These are phyloP conservation scores for Arthrobotrys sphaeroides DNA, from an alignment of 2,329 filamentous ascomycete genomes.

Conservation along the genomic window DNA sequence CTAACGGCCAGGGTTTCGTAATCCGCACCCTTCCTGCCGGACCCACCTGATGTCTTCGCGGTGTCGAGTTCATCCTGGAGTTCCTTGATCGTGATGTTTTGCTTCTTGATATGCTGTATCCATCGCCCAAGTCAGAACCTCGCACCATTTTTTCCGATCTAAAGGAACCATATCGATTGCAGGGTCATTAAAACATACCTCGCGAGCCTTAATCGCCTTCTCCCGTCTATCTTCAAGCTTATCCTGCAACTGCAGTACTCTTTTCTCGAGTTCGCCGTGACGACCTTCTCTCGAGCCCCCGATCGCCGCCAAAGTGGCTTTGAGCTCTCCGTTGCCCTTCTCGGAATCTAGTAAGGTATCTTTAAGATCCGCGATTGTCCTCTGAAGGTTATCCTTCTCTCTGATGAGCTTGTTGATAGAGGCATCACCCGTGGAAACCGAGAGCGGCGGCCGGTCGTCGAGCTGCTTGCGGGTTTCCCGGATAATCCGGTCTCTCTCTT, in stretches of 20 bases:
- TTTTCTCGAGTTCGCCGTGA: constrained; percentile 57
- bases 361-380: constrained; percentile 57
- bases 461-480: constrained; percentile 51
- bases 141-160: no score
- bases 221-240: constrained; percentile 58
- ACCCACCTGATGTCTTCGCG: constrained; percentile 49
- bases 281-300: constrained; percentile 56
- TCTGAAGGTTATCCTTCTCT: constrained; percentile 58
- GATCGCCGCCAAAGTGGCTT: constrained; percentile 57
- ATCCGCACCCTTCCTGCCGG: constrained; percentile 58
- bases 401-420: constrained; percentile 57
- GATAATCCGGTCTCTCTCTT: constrained; percentile 56
- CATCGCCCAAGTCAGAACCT: constrained; percentile 20
- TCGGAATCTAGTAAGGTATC: constrained; percentile 57
- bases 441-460: constrained; percentile 44
- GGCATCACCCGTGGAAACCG: constrained; percentile 34
- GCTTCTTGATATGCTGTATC: constrained; percentile 58
- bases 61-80: constrained; percentile 58
- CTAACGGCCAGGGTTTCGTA: constrained; percentile 57
- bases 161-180: neutral
- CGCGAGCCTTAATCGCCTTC: constrained; percentile 56
- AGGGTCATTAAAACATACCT: constrained; percentile 54
- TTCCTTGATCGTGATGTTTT: constrained; percentile 59
- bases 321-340: constrained; percentile 58
- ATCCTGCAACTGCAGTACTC: constrained; percentile 57